Conservation (phyloP, 2,329 filamentous ascomycete genomes). For the Diaporthe vaccinii region DNA sequence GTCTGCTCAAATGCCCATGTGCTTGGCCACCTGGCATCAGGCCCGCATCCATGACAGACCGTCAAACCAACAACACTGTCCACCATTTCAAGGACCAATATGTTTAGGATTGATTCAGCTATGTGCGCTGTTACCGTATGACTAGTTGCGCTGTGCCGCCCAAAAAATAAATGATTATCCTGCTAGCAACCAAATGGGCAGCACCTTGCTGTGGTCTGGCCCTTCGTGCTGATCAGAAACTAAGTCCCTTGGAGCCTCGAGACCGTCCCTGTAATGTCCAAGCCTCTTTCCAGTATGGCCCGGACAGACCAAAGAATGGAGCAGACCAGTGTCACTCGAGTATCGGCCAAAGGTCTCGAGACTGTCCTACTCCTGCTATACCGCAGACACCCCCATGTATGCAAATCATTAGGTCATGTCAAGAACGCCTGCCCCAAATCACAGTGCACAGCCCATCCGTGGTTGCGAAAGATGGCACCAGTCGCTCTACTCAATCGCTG, state of each 20-base stretch:
- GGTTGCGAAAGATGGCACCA: slow-evolving; percentile 1
- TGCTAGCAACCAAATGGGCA: background rate
- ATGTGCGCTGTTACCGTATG: slow-evolving; percentile 20
- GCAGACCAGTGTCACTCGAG: slow-evolving; percentile 7
- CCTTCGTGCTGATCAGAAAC: background rate
- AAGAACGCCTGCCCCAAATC: slow-evolving; percentile 34
- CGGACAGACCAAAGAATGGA: background rate
- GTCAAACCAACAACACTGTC: background rate
- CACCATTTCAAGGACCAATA: slow-evolving; percentile 10
- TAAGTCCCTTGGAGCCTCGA: background rate
- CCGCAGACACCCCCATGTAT: slow-evolving; percentile 27
- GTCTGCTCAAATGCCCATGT: background rate
- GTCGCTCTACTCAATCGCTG: slow-evolving; percentile 8
- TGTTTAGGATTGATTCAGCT: slow-evolving; percentile 30
- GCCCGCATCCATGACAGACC: background rate
- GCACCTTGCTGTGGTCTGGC: background rate
- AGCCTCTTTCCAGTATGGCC: slow-evolving; percentile 6
- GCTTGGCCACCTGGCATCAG: slow-evolving; percentile 8
- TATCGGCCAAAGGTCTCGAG: slow-evolving; percentile 3
- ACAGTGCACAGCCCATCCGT: slow-evolving; percentile 25
- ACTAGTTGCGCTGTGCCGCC: slow-evolving; percentile 7
- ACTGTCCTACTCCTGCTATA: slow-evolving; percentile 24
- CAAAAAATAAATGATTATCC: slow-evolving; percentile 20
- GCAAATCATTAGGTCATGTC: slow-evolving; percentile 37
- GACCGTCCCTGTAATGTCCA: background rate